Base-by-base conservation (phyloP, 441 rosid species). In the Corymbia citriodora region DNA sequence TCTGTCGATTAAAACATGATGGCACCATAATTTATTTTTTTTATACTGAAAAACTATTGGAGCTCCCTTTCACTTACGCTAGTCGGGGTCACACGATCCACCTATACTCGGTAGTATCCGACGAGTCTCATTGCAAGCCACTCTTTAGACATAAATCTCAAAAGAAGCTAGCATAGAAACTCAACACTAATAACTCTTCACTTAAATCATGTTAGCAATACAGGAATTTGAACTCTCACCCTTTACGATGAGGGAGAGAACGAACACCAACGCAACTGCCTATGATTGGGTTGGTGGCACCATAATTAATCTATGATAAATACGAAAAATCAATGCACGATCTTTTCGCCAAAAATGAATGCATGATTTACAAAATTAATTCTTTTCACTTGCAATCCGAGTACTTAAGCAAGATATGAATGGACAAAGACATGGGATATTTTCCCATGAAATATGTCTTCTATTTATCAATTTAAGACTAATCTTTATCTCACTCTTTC, bases 301-400 rank as follows among this genome's bases (percentile, higher is more conserved):
- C 65, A 10, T 59, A 25, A 59, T 55, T 55, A 55, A 55, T 17
- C 17, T 8, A 17, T 55, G 74, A 15, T 31, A 1, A 63, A 63
- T 63, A 63, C 72, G 29, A 63, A 16, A 63, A 13, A 29, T 1
- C 45, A 40, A 63, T 3, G 29, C 70, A 6, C 29, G 7, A 63
- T 68, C 11, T 8, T 68, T 68, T 68, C 9, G 31, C 74, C 74
- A 31, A 68, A 23, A 31, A 31, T 8, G 14, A 68, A 0, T n/a
- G 2, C 23, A 68, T 4, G 40, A 68, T 68, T 68, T 68, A 16
- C 40, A 68, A n/a, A 8, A 68, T 31, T 5, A 68, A 68, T 31
- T 8, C 3, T 1, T 0, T 16, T 68, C 74, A 31, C 40, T 0
- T 1, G 74, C 31, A 8, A 68, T 68, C 74, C 2, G 40, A 31